phyloP scores from a whole-genome alignment of 805 yeast species.

The Sugiyamaella smithiae region DNA sequence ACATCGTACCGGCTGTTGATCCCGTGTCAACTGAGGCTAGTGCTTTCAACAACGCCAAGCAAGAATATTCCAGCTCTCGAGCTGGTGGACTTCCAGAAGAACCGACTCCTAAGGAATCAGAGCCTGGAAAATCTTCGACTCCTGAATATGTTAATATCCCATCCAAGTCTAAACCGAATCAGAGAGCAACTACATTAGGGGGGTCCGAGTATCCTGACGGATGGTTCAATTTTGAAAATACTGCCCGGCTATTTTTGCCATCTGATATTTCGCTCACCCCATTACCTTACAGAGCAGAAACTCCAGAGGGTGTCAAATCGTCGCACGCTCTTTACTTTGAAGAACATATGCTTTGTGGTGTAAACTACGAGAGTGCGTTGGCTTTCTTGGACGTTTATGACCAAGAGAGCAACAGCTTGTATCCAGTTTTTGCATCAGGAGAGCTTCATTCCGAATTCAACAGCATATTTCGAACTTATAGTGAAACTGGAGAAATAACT shows the following conservation, averaged over 20 bases:
- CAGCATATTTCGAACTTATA: slow-evolving; percentile 10
- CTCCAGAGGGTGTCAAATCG: not conserved
- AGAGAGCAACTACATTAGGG: not conserved
- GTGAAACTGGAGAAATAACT: not conserved
- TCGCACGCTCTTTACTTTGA: not conserved
- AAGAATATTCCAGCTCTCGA: not conserved
- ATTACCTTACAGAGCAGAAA: not conserved
- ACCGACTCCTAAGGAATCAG: too few relatives aligned
- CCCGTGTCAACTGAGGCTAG: too few relatives aligned
- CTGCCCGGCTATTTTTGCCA: not conserved
- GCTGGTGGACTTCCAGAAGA: too few relatives aligned
- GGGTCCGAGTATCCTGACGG: not conserved
- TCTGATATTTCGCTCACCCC: not conserved
- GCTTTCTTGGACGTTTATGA: slow-evolving; percentile 23
- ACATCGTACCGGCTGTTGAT: too few relatives aligned
- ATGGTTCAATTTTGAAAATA: not conserved
- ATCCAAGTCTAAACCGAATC: not conserved
- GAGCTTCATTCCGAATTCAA: slow-evolving; percentile 21
- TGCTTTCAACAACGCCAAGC: not conserved
- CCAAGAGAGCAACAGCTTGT: slow-evolving; percentile 26
- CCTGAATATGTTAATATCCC: not conserved
- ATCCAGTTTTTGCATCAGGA: slow-evolving; percentile 25
- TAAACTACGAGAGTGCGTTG: slow-evolving; percentile 16
- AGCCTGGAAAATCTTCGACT: too few relatives aligned
- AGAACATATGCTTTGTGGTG: slow-evolving; percentile 9